Evolutionary conservation across 2,329 filamentous ascomycete species (phyloP).

Genomic region (Phaeoacremonium minimum): DNA sequence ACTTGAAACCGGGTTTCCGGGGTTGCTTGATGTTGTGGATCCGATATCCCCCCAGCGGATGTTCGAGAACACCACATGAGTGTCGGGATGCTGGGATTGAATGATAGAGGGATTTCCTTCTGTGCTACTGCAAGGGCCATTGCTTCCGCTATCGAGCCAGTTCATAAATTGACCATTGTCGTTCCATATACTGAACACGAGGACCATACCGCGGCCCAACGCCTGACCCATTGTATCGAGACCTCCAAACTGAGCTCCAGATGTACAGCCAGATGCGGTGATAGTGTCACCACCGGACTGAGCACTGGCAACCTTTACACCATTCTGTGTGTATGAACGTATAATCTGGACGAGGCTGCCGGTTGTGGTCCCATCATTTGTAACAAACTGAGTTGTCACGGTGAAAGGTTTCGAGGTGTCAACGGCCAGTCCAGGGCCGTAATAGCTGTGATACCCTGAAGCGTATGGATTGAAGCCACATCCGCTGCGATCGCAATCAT

Average conservation of each 20-base stretch:
- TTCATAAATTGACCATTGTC: conserved; percentile 40
- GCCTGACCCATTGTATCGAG: conserved; percentile 32
- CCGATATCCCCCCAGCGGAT: conserved; percentile 51
- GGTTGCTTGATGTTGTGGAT: too few relatives aligned
- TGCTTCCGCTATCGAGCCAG: conserved; percentile 40
- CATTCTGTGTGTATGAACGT: conserved; percentile 40
- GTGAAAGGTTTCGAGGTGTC: conserved; percentile 35
- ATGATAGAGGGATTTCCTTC: conserved; percentile 43
- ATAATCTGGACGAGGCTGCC: conserved; percentile 39
- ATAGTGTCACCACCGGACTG: conserved; percentile 25
- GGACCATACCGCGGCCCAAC: conserved; percentile 35
- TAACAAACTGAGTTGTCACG: conserved; percentile 41
- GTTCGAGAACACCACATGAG: conserved; percentile 42
- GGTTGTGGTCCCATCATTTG: conserved; percentile 20
- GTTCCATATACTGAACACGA: conserved; percentile 43
- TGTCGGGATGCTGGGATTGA: conserved; percentile 30
- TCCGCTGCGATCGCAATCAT: conserved; percentile 52
- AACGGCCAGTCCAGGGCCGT: conserved; percentile 27
- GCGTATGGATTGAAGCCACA: conserved; percentile 40
- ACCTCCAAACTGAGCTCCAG: conserved; percentile 16
- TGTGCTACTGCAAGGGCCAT: conserved; percentile 42
- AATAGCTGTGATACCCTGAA: conserved; percentile 19
- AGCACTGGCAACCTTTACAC: conserved; percentile 31
- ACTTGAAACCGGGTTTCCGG: too few relatives aligned
- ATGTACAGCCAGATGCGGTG: conserved; percentile 44